A percentile compares a stretch with the other conserved stretches of the same genome.
Conservation (phyloP, 768 basidiomycete genomes). For the Nidularia pulvinata region DNA sequence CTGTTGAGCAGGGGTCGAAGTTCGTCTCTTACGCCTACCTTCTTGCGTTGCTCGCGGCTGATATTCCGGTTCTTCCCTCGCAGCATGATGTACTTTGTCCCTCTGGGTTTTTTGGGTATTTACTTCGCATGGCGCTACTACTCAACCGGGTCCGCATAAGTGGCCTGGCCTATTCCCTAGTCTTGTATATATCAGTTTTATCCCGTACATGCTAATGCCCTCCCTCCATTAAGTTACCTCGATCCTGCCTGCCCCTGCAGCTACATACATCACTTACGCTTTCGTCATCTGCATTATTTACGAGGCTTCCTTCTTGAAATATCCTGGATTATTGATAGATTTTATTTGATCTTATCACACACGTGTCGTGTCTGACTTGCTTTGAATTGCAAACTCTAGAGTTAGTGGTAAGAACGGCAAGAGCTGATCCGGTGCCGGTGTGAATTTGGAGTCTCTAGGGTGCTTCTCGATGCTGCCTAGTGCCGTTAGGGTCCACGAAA, state of each 20-base stretch:
- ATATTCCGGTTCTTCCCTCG: constrained; percentile 1
- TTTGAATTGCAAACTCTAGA: too few relatives aligned
- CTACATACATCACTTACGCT: too few relatives aligned
- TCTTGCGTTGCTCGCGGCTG: constrained; percentile 4
- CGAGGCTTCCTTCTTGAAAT: too few relatives aligned
- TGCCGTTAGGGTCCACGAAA: too few relatives aligned
- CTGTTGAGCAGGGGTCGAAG: constrained; percentile 72
- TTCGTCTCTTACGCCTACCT: constrained; percentile 25
- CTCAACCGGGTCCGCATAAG: constrained; percentile 43
- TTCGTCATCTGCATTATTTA: too few relatives aligned
- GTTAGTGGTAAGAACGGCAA: too few relatives aligned
- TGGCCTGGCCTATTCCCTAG: constrained; percentile 5
- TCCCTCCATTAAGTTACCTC: not conserved
- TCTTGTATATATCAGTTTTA: constrained; percentile 10
- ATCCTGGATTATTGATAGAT: too few relatives aligned
- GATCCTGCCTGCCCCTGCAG: not conserved
- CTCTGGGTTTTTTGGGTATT: constrained; percentile 74
- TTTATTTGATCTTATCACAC: too few relatives aligned
- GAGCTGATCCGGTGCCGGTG: too few relatives aligned
- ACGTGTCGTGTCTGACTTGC: too few relatives aligned
- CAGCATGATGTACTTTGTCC: constrained; percentile 84
- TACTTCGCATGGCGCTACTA: constrained; percentile 92
- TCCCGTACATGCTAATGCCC: constrained; percentile 4
- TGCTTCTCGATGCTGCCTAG: too few relatives aligned
- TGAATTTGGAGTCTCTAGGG: too few relatives aligned